Conservation (phyloP, 768 basidiomycete genomes). For the Suillus clintonianus region DNA sequence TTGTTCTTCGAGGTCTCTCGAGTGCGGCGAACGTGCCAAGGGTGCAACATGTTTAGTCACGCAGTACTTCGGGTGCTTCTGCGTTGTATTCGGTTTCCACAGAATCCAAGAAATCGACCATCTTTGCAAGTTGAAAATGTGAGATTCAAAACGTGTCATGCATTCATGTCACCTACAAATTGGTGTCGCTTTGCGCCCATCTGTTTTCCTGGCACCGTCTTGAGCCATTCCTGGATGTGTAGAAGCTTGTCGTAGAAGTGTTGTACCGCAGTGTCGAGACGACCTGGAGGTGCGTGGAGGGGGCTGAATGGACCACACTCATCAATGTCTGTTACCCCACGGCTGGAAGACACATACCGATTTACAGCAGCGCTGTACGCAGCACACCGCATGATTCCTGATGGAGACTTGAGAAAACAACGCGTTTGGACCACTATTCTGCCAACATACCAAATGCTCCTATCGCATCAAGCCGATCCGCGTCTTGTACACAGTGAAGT, state of each 20-base stretch:
- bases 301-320: slow-evolving; percentile 30
- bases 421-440: background rate
- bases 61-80: background rate
- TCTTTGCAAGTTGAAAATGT: slow-evolving; percentile 38
- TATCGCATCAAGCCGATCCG: slow-evolving; percentile 77
- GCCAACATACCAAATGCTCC: slow-evolving; percentile 66
- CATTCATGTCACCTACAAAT: slow-evolving; percentile 47
- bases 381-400: slow-evolving; percentile 68
- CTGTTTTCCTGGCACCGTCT: slow-evolving; percentile 69
- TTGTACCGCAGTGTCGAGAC: slow-evolving; percentile 63
- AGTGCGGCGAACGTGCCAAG: background rate
- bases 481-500: slow-evolving; percentile 82
- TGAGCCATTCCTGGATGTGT: slow-evolving; percentile 70
- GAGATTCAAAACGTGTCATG: slow-evolving; percentile 5
- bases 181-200: slow-evolving; percentile 74
- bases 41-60: background rate
- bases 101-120: slow-evolving; percentile 61
- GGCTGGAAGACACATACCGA: slow-evolving; percentile 32
- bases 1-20: background rate
- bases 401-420: background rate
- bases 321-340: background rate
- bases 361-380: slow-evolving; percentile 62
- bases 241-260: slow-evolving; percentile 90
- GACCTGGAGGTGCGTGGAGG: slow-evolving; percentile 47
- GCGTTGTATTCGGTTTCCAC: slow-evolving; percentile 55